Conservation (phyloP, 495 filamentous ascomycete species). For the Penicillium steckii region DNA sequence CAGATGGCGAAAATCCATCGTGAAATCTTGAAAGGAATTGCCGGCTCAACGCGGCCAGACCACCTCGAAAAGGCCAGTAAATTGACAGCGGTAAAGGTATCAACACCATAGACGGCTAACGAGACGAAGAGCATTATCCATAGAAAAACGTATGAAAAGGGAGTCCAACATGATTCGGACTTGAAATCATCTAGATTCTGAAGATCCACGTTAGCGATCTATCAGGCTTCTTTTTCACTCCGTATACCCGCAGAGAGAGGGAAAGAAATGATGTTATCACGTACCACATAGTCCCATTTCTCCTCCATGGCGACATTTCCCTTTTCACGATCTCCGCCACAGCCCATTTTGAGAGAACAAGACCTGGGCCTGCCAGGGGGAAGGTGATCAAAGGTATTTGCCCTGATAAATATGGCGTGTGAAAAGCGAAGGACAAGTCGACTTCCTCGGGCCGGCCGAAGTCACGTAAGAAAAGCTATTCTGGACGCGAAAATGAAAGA, state of each 20-base stretch:
- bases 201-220: constrained; percentile 1
- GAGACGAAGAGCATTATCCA: constrained; percentile 77
- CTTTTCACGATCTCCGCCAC: constrained; percentile 68
- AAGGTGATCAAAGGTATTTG: constrained; percentile 2
- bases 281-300: constrained; percentile 93
- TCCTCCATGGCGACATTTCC: constrained; percentile 71
- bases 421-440: constrained; percentile 4
- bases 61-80: constrained; percentile 77
- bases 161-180: constrained; percentile 68
- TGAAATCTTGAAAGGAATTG: constrained; percentile 65
- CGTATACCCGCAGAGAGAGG: too few relatives aligned
- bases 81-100: constrained; percentile 90
- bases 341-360: constrained; percentile 59
- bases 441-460: constrained; percentile 49
- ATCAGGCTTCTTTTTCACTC: constrained; percentile 5
- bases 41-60: constrained; percentile 65
- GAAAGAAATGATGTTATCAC: constrained; percentile 23
- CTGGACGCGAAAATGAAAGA: constrained; percentile 8
- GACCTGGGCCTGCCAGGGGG: constrained; percentile 37
- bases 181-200: constrained; percentile 91
- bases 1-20: constrained; percentile 91
- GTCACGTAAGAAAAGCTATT: constrained; percentile 21
- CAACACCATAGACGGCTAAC: constrained; percentile 80
- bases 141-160: constrained; percentile 81
- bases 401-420: constrained; percentile 8